These are phyloP conservation scores for Porcisia hertigi DNA, from an alignment of 208 protist genomes.

Conservation along the genomic window DNA sequence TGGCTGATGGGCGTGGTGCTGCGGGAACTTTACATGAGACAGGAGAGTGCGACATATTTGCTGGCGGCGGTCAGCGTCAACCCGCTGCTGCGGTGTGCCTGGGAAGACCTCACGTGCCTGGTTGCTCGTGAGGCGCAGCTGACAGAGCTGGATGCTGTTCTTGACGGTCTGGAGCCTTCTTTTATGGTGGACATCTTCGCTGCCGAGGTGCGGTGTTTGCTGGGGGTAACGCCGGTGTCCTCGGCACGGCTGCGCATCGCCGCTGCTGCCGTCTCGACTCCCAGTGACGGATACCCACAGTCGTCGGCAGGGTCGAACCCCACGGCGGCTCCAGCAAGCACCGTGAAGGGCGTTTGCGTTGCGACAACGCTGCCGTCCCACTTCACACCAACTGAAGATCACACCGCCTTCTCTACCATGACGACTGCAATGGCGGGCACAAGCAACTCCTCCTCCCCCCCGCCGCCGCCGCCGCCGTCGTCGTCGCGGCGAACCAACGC, in stretches of 20 bases:
- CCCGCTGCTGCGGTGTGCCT: conserved; percentile 82
- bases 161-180: conserved; percentile 34
- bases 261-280: conserved; percentile 9
- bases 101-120: conserved; percentile 73
- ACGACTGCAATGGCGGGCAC: background rate
- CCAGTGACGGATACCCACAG: background rate
- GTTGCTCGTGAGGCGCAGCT: conserved; percentile 74
- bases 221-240: conserved; percentile 61
- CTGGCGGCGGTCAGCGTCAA: conserved; percentile 56
- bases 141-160: conserved; percentile 54
- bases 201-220: conserved; percentile 51
- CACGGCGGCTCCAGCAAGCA: background rate
- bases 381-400: background rate
- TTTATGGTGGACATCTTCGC: conserved; percentile 82
- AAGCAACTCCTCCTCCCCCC: too few species aligned
- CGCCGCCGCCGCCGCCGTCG: background rate
- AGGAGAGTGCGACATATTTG: conserved; percentile 75
- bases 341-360: background rate
- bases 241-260: conserved; percentile 16
- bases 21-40: conserved; percentile 68
- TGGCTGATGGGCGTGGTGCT: conserved; percentile 87
- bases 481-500: background rate
- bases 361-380: background rate
- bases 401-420: background rate
- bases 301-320: conserved; percentile 1